A percentile compares a stretch with the other conserved stretches of the same genome.
Evolutionary conservation across 495 filamentous ascomycete genomes (phyloP).

Genomic region (Staphylotrichum tortipilum): DNA sequence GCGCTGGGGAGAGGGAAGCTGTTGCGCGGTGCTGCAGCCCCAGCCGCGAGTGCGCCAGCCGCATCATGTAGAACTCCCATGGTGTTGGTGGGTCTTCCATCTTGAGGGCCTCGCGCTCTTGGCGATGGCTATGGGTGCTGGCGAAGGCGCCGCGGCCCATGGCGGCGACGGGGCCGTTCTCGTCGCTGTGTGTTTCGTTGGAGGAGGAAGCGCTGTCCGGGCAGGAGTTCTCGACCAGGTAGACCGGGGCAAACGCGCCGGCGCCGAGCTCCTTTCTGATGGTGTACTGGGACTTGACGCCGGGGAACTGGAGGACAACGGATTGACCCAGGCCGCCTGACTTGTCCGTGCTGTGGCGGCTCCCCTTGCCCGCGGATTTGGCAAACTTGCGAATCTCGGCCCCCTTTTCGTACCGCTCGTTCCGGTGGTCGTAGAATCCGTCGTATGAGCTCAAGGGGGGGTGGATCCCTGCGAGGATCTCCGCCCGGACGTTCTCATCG

Average conservation of each 20-base stretch:
- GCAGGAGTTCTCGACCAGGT: slow-evolving; percentile 65
- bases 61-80: slow-evolving; percentile 98
- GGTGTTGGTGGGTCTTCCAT: slow-evolving; percentile 75
- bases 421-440: slow-evolving; percentile 65
- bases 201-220: slow-evolving; percentile 32
- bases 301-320: slow-evolving; percentile 59
- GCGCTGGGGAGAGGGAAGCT: slow-evolving; percentile 67
- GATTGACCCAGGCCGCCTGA: slow-evolving; percentile 45
- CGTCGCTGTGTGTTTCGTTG: slow-evolving; percentile 40
- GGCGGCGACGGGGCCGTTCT: slow-evolving; percentile 36
- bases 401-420: slow-evolving; percentile 49
- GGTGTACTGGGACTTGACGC: slow-evolving; percentile 54
- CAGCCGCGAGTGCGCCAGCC: slow-evolving; percentile 65
- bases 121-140: slow-evolving; percentile 36
- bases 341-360: slow-evolving; percentile 54
- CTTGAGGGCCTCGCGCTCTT: slow-evolving; percentile 74
- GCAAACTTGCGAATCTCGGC: slow-evolving; percentile 71
- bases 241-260: slow-evolving; percentile 91
- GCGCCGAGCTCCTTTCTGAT: slow-evolving; percentile 83
- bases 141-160: slow-evolving; percentile 46
- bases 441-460: slow-evolving; percentile 63
- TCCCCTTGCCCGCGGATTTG: slow-evolving; percentile 55
- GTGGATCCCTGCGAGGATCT: slow-evolving; percentile 62
- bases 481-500: slow-evolving; percentile 59
- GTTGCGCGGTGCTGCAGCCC: slow-evolving; percentile 55